These are phyloP conservation scores for Escallonia herrerae DNA, from an alignment of 129 eudicot genomes.

Conservation along the genomic window DNA sequence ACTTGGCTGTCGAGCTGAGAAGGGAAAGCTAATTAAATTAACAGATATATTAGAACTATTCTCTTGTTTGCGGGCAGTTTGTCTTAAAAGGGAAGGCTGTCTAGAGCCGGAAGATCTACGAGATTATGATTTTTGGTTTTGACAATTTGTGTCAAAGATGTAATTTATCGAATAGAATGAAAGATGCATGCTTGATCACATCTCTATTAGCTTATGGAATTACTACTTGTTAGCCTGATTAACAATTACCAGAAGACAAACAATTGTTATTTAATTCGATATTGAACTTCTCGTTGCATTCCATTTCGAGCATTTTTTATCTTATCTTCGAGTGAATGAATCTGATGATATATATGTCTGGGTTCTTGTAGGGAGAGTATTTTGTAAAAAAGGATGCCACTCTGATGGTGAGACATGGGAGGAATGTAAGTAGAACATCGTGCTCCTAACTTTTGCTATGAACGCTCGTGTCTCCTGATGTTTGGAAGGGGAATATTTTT, in stretches of 20 bases:
- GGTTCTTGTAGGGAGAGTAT: slow-evolving; percentile 79
- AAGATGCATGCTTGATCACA: background rate
- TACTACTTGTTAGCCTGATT: background rate
- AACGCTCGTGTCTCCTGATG: background rate
- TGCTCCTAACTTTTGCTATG: background rate
- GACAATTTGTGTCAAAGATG: too few relatives aligned
- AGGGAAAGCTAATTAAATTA: too few relatives aligned
- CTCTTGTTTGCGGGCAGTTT: too few relatives aligned
- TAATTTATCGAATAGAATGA: background rate
- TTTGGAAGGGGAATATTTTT: background rate
- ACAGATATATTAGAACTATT: too few relatives aligned
- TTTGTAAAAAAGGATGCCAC: slow-evolving; percentile 92
- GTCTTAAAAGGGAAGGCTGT: too few relatives aligned
- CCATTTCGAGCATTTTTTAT: slow-evolving; percentile 3
- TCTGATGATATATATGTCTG: background rate
- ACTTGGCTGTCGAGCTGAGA: too few relatives aligned
- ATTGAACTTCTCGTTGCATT: background rate
- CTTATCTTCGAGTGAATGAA: background rate
- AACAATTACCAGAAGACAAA: slow-evolving; percentile 1
- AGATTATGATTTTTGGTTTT: too few relatives aligned
- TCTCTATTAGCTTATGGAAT: background rate
- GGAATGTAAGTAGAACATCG: slow-evolving; percentile 59
- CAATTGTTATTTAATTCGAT: slow-evolving; percentile 2
- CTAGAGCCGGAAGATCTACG: too few relatives aligned
- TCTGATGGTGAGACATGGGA: slow-evolving; percentile 98